Evolutionary conservation across 2,329 filamentous ascomycete genomes (phyloP), one percentile per base, ranked within the genome.

Genomic region (Juglanconis juglandina): DNA sequence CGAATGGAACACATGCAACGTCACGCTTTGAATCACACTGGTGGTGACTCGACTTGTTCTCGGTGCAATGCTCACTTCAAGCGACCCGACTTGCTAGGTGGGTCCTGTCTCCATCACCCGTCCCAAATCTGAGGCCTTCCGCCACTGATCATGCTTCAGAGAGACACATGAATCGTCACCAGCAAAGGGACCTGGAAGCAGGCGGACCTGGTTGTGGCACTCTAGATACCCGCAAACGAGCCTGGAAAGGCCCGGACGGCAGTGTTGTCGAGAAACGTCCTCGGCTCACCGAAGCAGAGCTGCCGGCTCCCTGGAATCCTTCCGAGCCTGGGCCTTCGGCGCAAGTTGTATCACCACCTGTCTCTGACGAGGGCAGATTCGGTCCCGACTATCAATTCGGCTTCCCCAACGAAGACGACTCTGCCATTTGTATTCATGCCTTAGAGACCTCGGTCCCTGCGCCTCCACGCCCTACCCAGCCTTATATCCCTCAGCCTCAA

Each of bases 1-100:
- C 76, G 84, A 7, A 77, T 81, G 10, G 84, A 86, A 67, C 84
- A 86, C 69, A 73, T 86, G 53, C 80, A 83, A 61, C 77, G 83
- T 13, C 84, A 87, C 70, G 75, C 79, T 30, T 72, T 85, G 55
- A 86, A 86, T 65, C 84, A 86, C 66, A 74, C 75, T n/a, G 73
- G 76, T 35, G 77, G 78, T 0, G 79, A 81, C 48, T 79, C 78
- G 62, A 85, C 83, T 3, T 88, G 85, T 66, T 71, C 79, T 53
- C 74, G 85, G 66, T 88, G 86, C 64, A 78, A 79, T 59, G 82
- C 83, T 34, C 82, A 86, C 67, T 87, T 87, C 70, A 83, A 84
- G 66, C 77, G 85, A 49, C 81, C 79, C 33, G 85, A 87, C 69
- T 71, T 87, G 47, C 71, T 86, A 59, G 80, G 83, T 82, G 73